phyloP scores from a whole-genome alignment of 2,329 filamentous ascomycete species.

The Aaosphaeria arxii region DNA sequence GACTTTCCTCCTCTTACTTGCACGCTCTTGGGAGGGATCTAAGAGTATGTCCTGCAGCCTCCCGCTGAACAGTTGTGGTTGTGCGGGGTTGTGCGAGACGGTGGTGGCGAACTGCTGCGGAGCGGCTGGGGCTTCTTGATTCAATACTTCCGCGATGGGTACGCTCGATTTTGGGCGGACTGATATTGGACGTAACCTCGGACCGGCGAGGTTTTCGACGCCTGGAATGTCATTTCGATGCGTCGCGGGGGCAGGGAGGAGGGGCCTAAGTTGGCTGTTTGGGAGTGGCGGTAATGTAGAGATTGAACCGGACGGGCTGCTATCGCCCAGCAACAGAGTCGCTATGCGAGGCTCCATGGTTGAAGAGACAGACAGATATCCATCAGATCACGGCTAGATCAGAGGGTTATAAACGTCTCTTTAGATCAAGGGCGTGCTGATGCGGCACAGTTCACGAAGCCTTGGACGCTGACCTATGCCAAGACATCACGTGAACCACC shows the following conservation, averaged over 20 bases:
- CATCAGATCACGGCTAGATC: too few species aligned
- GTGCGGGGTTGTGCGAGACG: slow-evolving; percentile 9
- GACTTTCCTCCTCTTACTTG: slow-evolving; percentile 17
- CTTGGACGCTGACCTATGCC: too few species aligned
- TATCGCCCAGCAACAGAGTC: slow-evolving; percentile 17
- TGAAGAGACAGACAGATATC: neutral
- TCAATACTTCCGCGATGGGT: slow-evolving; percentile 35
- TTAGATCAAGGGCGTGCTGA: too few species aligned
- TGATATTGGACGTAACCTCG: slow-evolving; percentile 1
- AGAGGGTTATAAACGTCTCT: too few species aligned
- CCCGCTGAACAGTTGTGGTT: slow-evolving; percentile 20
- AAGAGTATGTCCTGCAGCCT: slow-evolving; percentile 26
- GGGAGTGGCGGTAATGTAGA: slow-evolving; percentile 9
- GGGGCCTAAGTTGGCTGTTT: slow-evolving; percentile 5
- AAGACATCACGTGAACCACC: too few species aligned
- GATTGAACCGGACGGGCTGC: slow-evolving; percentile 9
- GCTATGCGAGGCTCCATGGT: slow-evolving; percentile 28
- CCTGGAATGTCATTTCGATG: slow-evolving; percentile 10
- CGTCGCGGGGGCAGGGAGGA: slow-evolving; percentile 8
- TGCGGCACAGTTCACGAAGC: too few species aligned
- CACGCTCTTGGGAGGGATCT: slow-evolving; percentile 15
- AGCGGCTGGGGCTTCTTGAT: slow-evolving; percentile 18
- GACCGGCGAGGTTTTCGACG: slow-evolving; percentile 7
- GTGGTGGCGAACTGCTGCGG: slow-evolving; percentile 9
- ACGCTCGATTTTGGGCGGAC: slow-evolving; percentile 21